These are phyloP conservation scores for Cyclanthera cordifolia DNA, from an alignment of 306 rosid genomes.

Conservation along the genomic window DNA sequence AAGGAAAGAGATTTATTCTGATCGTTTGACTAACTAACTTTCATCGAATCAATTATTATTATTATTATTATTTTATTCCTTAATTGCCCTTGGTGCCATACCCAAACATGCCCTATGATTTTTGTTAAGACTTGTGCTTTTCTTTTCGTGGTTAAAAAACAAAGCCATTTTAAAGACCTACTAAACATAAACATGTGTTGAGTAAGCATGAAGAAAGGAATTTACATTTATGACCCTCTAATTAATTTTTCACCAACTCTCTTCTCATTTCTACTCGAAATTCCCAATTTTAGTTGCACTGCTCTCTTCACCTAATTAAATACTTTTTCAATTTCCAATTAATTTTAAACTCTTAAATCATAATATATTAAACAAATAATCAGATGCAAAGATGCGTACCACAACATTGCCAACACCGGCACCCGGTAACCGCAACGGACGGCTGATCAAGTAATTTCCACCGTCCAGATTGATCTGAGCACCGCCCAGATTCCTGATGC, in stretches of 20 bases:
- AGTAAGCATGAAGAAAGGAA: not conserved
- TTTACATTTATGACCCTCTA: not conserved
- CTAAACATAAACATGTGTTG: not conserved
- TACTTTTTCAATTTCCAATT: not conserved
- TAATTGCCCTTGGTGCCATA: no score
- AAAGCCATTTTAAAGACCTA: not conserved
- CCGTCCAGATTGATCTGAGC: conserved; percentile 60
- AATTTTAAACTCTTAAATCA: no score
- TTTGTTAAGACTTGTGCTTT: no score
- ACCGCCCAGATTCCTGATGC: conserved; percentile 67
- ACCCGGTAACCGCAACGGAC: conserved; percentile 41
- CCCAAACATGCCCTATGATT: no score
- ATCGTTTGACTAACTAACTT: no score
- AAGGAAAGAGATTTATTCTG: no score
- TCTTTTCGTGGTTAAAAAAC: no score
- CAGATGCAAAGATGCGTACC: conserved; percentile 32
- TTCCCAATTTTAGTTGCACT: not conserved
- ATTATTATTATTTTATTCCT: no score
- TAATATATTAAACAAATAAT: no score
- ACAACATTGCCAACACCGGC: conserved; percentile 55
- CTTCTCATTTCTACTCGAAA: not conserved
- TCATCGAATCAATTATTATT: no score
- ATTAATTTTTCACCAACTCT: not conserved
- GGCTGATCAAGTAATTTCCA: conserved; percentile 54
- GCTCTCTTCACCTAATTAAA: not conserved